Evolutionary conservation across 2,329 filamentous ascomycete species (phyloP), one percentile per base, ranked within the genome.

Genomic region (Nigrospora oryzae): DNA sequence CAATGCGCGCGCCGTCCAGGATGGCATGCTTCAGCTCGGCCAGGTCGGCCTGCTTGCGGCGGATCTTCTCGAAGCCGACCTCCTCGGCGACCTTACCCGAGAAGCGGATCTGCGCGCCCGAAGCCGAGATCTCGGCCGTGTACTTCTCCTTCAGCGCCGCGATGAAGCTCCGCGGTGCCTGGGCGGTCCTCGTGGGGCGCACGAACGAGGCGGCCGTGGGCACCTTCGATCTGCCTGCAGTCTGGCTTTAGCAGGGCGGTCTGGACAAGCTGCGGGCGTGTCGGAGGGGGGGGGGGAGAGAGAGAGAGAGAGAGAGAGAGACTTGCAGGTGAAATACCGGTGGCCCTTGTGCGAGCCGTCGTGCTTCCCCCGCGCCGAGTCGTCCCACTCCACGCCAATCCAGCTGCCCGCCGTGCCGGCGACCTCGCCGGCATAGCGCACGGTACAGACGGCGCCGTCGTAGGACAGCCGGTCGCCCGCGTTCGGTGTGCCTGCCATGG

Each of bases 331-430:
- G 58, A 97, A 97, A 61, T 96, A 95, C 49, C 78, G 81, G 49
- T 77, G 72, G 48, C 85, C 88, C 51, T 85, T 81, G 65, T 94
- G 82, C 49, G 84, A 81, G 47, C 93, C 93, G 57, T 91, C 79
- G 65, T 98, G 90, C 70, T 96, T 97, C 49, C 93, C 93, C 56
- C 90, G 77, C 34, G 73, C 75, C 46, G 82, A 70, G 62, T 96
- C 87, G 65, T 97, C 91, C 93, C 93, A 98, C 74, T 98, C 93
- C 40, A 97, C 88, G 39, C 93, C 93, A 32, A 97, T 75, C 90
- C 91, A 97, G 50, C 76, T 71, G 40, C 89, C 87, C 37, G 77
- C 73, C 10, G 89, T 90, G 53, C 85, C 86, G 42, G 79, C 73
- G 8, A 97, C 84, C 32, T 75, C 64, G 38, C 93, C 93, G 49